These are phyloP conservation scores for Chloromonas sp. DNA, from an alignment of 163 green algal genomes.

Conservation along the genomic window DNA sequence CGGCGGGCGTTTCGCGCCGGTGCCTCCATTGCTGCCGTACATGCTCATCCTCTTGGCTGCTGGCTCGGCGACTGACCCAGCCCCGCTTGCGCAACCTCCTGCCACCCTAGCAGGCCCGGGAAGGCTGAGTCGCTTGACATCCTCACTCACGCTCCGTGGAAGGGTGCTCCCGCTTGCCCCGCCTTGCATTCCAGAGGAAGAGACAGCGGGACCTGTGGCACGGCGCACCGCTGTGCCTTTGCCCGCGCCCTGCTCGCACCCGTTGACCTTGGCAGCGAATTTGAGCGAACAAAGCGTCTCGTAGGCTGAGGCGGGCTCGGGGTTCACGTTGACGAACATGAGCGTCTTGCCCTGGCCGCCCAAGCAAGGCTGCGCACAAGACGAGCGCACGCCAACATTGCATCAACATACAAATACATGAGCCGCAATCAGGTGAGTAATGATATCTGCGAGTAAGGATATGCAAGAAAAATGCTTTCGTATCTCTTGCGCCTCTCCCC, in stretches of 20 bases:
- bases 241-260: slow-evolving; percentile 74
- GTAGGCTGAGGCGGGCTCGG: slow-evolving; percentile 52
- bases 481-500: background rate
- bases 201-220: background rate
- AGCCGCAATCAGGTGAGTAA: background rate
- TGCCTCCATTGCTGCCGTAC: no score
- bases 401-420: background rate
- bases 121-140: background rate
- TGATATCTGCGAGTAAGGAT: background rate
- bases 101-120: no score
- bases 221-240: slow-evolving; percentile 67
- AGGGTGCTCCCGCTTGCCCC: background rate
- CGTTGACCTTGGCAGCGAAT: slow-evolving; percentile 89
- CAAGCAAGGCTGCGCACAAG: slow-evolving; percentile 46
- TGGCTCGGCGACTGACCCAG: no score
- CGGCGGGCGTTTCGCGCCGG: no score
- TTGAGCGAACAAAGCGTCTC: slow-evolving; percentile 88
- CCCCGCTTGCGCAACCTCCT: no score
- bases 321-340: slow-evolving; percentile 90
- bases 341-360: slow-evolving; percentile 66
- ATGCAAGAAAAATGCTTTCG: background rate
- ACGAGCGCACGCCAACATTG: background rate
- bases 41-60: no score
- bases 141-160: background rate
- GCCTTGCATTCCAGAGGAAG: background rate